phyloP scores from a whole-genome alignment of 371 early-diverging fungal species.

The Mortierella sp. region DNA sequence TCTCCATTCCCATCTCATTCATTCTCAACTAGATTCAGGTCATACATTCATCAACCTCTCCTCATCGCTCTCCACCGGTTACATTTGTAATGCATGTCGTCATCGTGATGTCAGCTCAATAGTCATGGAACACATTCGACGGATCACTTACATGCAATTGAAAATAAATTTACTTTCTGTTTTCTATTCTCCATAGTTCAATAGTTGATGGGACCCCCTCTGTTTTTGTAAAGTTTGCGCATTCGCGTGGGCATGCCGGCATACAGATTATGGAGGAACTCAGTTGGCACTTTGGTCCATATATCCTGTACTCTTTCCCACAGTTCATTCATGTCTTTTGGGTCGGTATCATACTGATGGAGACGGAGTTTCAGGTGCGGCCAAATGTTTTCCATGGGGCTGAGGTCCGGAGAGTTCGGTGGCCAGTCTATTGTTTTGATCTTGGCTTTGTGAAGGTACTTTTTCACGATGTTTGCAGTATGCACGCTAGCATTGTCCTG shows the following conservation, averaged over 20 bases:
- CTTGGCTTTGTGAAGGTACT: conserved; percentile 16
- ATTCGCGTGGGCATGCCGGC: conserved; percentile 20
- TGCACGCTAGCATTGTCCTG: conserved; percentile 51
- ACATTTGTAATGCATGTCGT: too few species aligned
- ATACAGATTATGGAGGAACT: conserved; percentile 4
- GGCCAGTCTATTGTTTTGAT: conserved; percentile 14
- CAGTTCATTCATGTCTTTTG: conserved; percentile 22
- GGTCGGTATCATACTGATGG: conserved; percentile 10
- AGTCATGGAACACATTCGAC: too few species aligned
- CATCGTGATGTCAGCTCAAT: too few species aligned
- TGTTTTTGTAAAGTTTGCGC: background rate
- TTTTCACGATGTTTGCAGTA: conserved; percentile 16
- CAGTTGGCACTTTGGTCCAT: background rate
- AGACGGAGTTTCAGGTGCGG: conserved; percentile 16
- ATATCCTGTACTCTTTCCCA: conserved; percentile 23
- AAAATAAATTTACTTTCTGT: too few species aligned
- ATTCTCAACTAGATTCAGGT: too few species aligned
- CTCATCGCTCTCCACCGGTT: too few species aligned
- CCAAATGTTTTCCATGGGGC: conserved; percentile 39
- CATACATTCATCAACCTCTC: too few species aligned
- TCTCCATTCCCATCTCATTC: too few species aligned
- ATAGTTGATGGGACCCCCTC: too few species aligned
- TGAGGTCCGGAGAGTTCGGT: conserved; percentile 18
- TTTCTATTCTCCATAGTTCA: too few species aligned
- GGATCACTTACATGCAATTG: too few species aligned